These are phyloP conservation scores for Casuarina equisetifolia DNA, from an alignment of 306 rosid species.

Conservation along the genomic window DNA sequence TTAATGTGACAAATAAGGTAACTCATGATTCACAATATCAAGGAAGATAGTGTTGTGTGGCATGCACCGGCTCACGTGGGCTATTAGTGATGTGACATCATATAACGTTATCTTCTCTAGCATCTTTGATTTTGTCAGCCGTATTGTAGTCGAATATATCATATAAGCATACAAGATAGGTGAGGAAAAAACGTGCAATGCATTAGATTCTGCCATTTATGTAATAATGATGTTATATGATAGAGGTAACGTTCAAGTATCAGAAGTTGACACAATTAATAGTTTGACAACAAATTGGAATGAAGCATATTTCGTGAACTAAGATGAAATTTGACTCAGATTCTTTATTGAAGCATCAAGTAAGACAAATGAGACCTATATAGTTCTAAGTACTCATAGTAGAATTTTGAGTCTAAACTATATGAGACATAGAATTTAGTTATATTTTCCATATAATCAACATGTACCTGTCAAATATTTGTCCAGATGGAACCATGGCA, in stretches of 20 bases:
- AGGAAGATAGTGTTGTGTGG: not conserved
- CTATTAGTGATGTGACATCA: too few relatives aligned
- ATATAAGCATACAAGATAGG: not conserved
- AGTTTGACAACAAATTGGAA: not conserved
- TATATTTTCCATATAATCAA: not conserved
- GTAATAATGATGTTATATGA: not conserved
- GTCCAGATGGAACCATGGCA: constrained; percentile 98
- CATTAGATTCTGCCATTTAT: too few relatives aligned
- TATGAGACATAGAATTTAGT: constrained; percentile 22
- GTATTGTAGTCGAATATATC: not conserved
- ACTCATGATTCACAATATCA: not conserved
- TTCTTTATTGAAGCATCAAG: not conserved
- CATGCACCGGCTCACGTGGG: too few relatives aligned
- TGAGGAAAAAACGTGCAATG: too few relatives aligned
- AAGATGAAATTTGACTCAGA: constrained; percentile 12
- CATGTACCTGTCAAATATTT: constrained; percentile 84
- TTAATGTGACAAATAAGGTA: not conserved
- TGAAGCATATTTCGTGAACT: not conserved
- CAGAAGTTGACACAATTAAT: constrained; percentile 12
- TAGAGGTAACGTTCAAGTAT: not conserved
- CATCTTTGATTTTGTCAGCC: not conserved
- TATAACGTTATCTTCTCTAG: too few relatives aligned
- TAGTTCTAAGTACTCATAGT: not conserved
- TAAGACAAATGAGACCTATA: constrained; percentile 6
- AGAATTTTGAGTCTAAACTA: constrained; percentile 17